A percentile compares a stretch with the other conserved stretches of the same genome.
These are phyloP conservation scores for Stemphylium beticola DNA, from an alignment of 2,329 filamentous ascomycete species.

Conservation along the genomic window DNA sequence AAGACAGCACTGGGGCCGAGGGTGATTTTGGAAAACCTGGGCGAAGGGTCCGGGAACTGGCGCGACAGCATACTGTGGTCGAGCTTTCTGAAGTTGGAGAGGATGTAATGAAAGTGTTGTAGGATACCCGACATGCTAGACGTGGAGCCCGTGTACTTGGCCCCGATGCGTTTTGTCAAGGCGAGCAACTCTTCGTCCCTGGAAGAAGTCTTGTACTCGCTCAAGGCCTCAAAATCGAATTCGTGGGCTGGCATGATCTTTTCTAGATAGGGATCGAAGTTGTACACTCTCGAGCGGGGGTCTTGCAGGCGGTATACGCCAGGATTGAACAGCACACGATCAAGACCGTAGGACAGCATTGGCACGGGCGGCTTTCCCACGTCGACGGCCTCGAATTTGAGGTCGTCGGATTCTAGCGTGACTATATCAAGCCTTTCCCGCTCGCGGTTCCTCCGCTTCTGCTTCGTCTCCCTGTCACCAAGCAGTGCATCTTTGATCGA, in stretches of 20 bases:
- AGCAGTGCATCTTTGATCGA: slow-evolving; percentile 34
- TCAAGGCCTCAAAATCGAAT: slow-evolving; percentile 88
- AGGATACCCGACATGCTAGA: slow-evolving; percentile 93
- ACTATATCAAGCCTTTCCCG: slow-evolving; percentile 32
- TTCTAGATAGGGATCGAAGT: slow-evolving; percentile 94
- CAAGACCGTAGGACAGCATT: slow-evolving; percentile 73
- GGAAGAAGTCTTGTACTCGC: slow-evolving; percentile 89
- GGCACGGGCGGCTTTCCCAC: slow-evolving; percentile 64
- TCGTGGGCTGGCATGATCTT: slow-evolving; percentile 91
- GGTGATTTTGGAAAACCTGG: slow-evolving; percentile 73
- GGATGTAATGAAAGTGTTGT: slow-evolving; percentile 88
- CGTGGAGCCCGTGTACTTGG: slow-evolving; percentile 91
- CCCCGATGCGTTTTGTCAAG: slow-evolving; percentile 69
- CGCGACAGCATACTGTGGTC: slow-evolving; percentile 71
- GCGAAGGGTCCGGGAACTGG: slow-evolving; percentile 65
- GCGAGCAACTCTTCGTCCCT: slow-evolving; percentile 74
- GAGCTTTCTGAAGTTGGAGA: slow-evolving; percentile 81
- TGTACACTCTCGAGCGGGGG: slow-evolving; percentile 83
- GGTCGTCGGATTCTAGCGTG: slow-evolving; percentile 31
- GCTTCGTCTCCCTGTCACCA: slow-evolving; percentile 16
- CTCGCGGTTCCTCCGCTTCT: slow-evolving; percentile 4
- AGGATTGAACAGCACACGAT: slow-evolving; percentile 90
- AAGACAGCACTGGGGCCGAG: slow-evolving; percentile 78
- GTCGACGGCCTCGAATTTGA: slow-evolving; percentile 48
- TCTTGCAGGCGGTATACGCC: slow-evolving; percentile 92